Percentiles rank a stretch among this genome's conserved stretches.
These are phyloP conservation scores for Fraxinus xanthoxyloides DNA, from an alignment of 305 asterid genomes.

Conservation along the genomic window DNA sequence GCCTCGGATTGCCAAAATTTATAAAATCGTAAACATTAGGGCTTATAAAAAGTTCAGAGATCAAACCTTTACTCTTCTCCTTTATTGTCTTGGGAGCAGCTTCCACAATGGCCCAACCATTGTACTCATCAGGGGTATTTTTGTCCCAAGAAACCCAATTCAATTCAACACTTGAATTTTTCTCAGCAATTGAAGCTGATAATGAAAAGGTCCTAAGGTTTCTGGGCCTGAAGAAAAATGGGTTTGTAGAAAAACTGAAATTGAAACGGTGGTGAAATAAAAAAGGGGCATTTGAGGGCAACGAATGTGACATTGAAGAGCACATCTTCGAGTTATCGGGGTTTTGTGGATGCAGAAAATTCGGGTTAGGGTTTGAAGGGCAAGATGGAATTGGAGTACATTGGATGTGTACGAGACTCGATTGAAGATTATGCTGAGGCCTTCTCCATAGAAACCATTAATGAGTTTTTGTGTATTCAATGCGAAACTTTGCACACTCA, in stretches of 20 bases:
- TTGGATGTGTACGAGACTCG: background rate
- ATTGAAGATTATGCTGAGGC: background rate
- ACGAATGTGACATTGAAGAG: conserved; percentile 47
- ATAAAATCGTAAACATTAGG: background rate
- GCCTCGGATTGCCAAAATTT: background rate
- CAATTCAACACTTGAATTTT: conserved; percentile 32
- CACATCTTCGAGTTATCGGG: conserved; percentile 34
- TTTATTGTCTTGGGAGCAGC: conserved; percentile 33
- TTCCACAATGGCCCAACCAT: conserved; percentile 76
- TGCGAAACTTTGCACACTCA: background rate
- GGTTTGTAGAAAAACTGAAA: conserved; percentile 34
- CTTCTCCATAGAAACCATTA: background rate
- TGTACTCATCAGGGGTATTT: conserved; percentile 45
- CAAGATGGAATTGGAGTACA: background rate
- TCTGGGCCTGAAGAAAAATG: conserved; percentile 34
- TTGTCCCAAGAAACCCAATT: conserved; percentile 56
- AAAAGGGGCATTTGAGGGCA: conserved; percentile 40
- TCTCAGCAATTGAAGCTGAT: conserved; percentile 53
- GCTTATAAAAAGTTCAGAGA: background rate
- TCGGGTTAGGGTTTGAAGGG: background rate
- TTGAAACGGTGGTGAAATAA: conserved; percentile 33
- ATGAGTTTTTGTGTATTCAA: background rate
- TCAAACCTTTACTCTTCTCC: conserved; percentile 37
- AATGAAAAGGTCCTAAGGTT: conserved; percentile 31
- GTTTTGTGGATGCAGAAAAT: background rate